These are phyloP conservation scores for Irpex sp. DNA, from an alignment of 1,284 basidiomycete species.

Conservation along the genomic window DNA sequence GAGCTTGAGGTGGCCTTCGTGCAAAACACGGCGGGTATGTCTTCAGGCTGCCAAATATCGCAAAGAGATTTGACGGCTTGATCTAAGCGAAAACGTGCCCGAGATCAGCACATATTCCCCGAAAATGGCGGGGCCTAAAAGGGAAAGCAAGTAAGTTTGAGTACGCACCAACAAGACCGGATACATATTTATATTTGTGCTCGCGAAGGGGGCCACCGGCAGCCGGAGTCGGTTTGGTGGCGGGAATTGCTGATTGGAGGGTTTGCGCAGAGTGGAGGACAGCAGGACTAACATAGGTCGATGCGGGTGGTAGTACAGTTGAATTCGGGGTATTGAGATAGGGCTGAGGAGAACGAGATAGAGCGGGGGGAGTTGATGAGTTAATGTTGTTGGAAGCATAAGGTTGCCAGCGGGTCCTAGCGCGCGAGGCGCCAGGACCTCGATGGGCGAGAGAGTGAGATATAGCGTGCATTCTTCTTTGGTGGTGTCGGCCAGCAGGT, in stretches of 20 bases:
- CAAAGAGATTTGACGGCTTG: slow-evolving; percentile 71
- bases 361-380: slow-evolving; percentile 28
- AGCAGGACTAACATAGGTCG: slow-evolving; percentile 26
- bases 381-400: slow-evolving; percentile 41
- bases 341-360: slow-evolving; percentile 42
- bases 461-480: slow-evolving; percentile 47
- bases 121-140: slow-evolving; percentile 16
- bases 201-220: slow-evolving; percentile 37
- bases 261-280: slow-evolving; percentile 34
- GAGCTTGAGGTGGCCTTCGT: slow-evolving; percentile 35
- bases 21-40: slow-evolving; percentile 59
- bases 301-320: slow-evolving; percentile 44
- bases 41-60: slow-evolving; percentile 73
- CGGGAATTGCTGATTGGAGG: slow-evolving; percentile 8
- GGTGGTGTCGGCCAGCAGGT: slow-evolving; percentile 9
- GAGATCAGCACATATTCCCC: slow-evolving; percentile 1
- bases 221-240: not conserved
- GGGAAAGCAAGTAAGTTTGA: slow-evolving; percentile 7
- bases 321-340: slow-evolving; percentile 62
- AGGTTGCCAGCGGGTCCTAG: slow-evolving; percentile 72
- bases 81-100: slow-evolving; percentile 39
- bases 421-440: slow-evolving; percentile 61
- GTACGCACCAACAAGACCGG: slow-evolving; percentile 63
- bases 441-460: slow-evolving; percentile 63
- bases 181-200: slow-evolving; percentile 61